Conservation (phyloP, 1,284 basidiomycete genomes). For the Porodaedalea pini region DNA sequence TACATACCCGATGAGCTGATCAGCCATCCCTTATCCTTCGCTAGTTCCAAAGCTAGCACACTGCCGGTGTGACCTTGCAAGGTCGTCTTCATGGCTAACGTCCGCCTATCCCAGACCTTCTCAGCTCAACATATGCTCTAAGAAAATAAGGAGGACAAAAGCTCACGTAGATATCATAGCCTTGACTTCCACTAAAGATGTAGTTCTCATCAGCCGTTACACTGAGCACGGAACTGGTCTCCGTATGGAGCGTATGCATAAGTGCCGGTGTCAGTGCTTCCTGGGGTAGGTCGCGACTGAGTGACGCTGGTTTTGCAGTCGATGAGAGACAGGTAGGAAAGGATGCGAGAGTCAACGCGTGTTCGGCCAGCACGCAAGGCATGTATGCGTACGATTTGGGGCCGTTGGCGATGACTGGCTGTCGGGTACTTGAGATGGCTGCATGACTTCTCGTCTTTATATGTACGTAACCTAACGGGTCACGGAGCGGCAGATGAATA, state of each 20-base stretch:
- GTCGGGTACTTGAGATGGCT: not conserved
- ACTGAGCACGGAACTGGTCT: constrained; percentile 69
- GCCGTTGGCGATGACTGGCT: not conserved
- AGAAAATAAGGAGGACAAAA: constrained; percentile 1
- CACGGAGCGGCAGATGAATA: constrained; percentile 1
- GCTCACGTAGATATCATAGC: constrained; percentile 68
- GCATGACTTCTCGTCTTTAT: constrained; percentile 9
- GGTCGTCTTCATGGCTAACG: constrained; percentile 66
- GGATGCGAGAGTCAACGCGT: constrained; percentile 7
- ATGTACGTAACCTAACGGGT: constrained; percentile 5
- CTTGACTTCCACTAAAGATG: constrained; percentile 85
- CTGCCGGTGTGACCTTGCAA: constrained; percentile 85
- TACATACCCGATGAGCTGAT: constrained; percentile 75
- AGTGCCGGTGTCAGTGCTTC: not conserved
- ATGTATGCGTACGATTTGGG: constrained; percentile 21
- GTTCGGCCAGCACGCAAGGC: constrained; percentile 17
- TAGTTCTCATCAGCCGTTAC: constrained; percentile 68
- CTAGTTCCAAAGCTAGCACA: constrained; percentile 79
- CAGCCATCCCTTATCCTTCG: constrained; percentile 75
- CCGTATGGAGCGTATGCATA: constrained; percentile 64
- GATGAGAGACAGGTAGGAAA: constrained; percentile 5
- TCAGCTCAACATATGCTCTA: constrained; percentile 11
- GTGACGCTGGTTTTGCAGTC: constrained; percentile 43
- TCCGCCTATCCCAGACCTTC: constrained; percentile 80
- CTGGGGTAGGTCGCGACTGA: constrained; percentile 27